Evolutionary conservation across 129 eudicot genomes (phyloP).

Genomic region (Apium graveolens): DNA sequence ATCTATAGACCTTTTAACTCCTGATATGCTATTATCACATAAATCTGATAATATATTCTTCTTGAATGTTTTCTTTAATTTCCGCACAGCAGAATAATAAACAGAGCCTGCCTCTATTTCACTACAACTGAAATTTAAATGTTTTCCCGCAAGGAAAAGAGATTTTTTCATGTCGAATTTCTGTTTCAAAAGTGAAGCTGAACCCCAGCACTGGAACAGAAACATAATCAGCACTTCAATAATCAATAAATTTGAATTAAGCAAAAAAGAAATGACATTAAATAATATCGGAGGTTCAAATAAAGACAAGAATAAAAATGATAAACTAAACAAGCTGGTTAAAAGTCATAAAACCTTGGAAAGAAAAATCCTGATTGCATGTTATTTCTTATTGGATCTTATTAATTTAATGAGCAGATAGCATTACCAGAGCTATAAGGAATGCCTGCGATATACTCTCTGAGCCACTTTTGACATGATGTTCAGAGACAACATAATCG

Average conservation of each 20-base stretch:
- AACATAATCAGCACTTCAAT: slow-evolving; percentile 8
- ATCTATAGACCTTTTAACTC: slow-evolving; percentile 10
- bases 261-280: background rate
- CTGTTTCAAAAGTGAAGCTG: slow-evolving; percentile 45
- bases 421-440: slow-evolving; percentile 76
- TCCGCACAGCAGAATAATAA: slow-evolving; percentile 36
- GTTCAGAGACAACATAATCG: slow-evolving; percentile 53
- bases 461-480: slow-evolving; percentile 44
- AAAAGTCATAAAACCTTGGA: background rate
- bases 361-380: background rate
- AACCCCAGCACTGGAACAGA: slow-evolving; percentile 78
- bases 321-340: background rate
- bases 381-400: background rate
- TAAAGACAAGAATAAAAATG: background rate
- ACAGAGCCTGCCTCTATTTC: slow-evolving; percentile 47
- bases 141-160: slow-evolving; percentile 43
- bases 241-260: background rate
- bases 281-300: background rate
- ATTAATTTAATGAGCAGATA: background rate
- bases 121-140: slow-evolving; percentile 43
- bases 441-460: slow-evolving; percentile 58
- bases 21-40: slow-evolving; percentile 13
- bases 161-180: slow-evolving; percentile 56
- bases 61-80: slow-evolving; percentile 38
- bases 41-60: slow-evolving; percentile 16